Evolutionary conservation across 495 filamentous ascomycete genomes (phyloP).

Genomic region (Immersiella caudata): DNA sequence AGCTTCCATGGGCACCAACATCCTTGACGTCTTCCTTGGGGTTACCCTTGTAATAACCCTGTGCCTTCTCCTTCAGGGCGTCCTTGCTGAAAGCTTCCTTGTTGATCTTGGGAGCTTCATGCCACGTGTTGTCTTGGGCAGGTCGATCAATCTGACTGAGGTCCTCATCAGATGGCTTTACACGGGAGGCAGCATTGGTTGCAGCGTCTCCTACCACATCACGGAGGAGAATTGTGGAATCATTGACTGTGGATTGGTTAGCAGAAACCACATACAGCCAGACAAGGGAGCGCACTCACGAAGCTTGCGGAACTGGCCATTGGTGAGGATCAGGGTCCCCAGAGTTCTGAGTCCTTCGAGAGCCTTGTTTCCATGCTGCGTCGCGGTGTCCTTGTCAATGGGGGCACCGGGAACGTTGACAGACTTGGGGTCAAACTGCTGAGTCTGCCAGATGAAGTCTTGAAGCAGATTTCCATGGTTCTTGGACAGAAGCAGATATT

Average conservation of each 20-base stretch:
- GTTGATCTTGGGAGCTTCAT: slow-evolving; percentile 80
- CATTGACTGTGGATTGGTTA: slow-evolving; percentile 86
- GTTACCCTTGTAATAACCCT: slow-evolving; percentile 55
- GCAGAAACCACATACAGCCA: too few relatives aligned
- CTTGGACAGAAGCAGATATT: slow-evolving; percentile 86
- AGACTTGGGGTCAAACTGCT: slow-evolving; percentile 67
- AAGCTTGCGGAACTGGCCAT: slow-evolving; percentile 95
- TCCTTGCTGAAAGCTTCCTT: slow-evolving; percentile 45
- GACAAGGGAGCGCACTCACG: slow-evolving; percentile 61
- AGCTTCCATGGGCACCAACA: slow-evolving; percentile 34
- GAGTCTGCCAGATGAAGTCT: slow-evolving; percentile 94
- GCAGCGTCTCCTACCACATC: slow-evolving; percentile 93
- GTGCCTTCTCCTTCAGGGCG: slow-evolving; percentile 67
- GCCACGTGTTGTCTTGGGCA: slow-evolving; percentile 90
- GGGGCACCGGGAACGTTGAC: slow-evolving; percentile 64
- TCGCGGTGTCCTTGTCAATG: slow-evolving; percentile 70
- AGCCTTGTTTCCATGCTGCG: slow-evolving; percentile 78
- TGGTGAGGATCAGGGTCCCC: slow-evolving; percentile 88
- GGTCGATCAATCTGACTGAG: slow-evolving; percentile 77
- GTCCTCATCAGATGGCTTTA: slow-evolving; percentile 79
- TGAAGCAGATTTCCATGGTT: slow-evolving; percentile 93
- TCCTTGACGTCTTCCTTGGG: slow-evolving; percentile 58
- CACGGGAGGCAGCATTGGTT: slow-evolving; percentile 71
- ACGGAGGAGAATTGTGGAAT: slow-evolving; percentile 79
- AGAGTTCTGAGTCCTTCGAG: slow-evolving; percentile 86